These are phyloP conservation scores for Dryas octopetala DNA, from an alignment of 306 rosid genomes.

Conservation along the genomic window DNA sequence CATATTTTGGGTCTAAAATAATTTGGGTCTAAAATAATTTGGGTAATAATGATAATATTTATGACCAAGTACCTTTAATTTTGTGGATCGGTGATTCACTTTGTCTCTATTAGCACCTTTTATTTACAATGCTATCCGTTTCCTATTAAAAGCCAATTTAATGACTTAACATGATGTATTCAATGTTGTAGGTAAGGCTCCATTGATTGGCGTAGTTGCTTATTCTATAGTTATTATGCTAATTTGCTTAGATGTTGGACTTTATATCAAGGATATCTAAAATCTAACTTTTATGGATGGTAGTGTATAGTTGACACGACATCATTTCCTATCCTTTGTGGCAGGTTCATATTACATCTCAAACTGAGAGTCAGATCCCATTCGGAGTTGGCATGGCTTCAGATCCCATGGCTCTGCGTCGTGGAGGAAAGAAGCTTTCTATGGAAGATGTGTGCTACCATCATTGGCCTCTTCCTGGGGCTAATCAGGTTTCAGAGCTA, in stretches of 20 bases:
- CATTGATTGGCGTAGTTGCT: background rate
- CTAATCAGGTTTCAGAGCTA: constrained; percentile 66
- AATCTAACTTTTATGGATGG: background rate
- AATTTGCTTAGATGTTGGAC: constrained; percentile 16
- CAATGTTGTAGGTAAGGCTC: background rate
- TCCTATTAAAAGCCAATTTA: background rate
- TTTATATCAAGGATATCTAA: constrained; percentile 18
- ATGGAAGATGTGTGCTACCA: constrained; percentile 96
- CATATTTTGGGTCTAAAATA: background rate
- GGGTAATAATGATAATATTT: background rate
- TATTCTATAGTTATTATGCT: constrained; percentile 15
- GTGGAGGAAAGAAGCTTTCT: constrained; percentile 84
- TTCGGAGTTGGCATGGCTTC: constrained; percentile 91
- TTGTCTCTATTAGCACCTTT: background rate
- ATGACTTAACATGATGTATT: background rate
- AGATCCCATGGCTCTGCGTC: constrained; percentile 96
- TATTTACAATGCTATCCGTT: background rate
- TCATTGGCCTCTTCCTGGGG: constrained; percentile 96
- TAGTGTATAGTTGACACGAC: constrained; percentile 19
- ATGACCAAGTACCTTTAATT: constrained; percentile 2
- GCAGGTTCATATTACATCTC: constrained; percentile 74
- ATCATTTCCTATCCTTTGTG: constrained; percentile 24
- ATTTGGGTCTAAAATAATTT: background rate
- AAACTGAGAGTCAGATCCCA: constrained; percentile 56
- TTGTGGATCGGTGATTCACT: background rate